Conservation (phyloP, 2,329 filamentous ascomycete species). For the Pleurostoma richardsiae region DNA sequence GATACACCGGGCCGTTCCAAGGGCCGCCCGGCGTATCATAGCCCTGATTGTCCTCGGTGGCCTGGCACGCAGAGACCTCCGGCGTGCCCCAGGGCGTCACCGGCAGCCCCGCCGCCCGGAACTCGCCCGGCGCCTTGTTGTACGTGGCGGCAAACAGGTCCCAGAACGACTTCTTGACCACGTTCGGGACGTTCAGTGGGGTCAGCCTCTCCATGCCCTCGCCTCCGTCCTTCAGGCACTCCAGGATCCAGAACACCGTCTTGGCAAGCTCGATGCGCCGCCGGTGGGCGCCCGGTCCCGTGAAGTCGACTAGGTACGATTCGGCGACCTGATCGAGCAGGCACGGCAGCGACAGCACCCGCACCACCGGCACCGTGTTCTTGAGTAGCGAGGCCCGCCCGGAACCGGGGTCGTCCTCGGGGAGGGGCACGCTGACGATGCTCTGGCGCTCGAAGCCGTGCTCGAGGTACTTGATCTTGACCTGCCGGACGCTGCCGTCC, state of each 20-base stretch:
- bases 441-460: slow-evolving; percentile 3
- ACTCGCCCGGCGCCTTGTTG: slow-evolving; percentile 19
- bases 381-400: neutral
- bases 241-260: slow-evolving; percentile 29
- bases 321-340: slow-evolving; percentile 27
- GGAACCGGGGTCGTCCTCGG: neutral
- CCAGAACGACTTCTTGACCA: slow-evolving; percentile 14
- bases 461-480: slow-evolving; percentile 32
- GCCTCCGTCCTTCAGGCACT: slow-evolving; percentile 17
- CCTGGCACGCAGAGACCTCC: no score
- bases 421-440: neutral
- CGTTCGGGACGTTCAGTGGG: slow-evolving; percentile 4
- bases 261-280: slow-evolving; percentile 15
- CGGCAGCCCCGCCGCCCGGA: slow-evolving; percentile 21
- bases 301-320: slow-evolving; percentile 22
- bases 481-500: slow-evolving; percentile 20
- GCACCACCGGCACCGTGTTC: neutral
- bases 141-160: slow-evolving; percentile 9
- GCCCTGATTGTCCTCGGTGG: no score
- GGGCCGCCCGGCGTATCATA: neutral
- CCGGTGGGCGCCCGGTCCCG: slow-evolving; percentile 2
- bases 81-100: neutral
- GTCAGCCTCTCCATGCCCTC: slow-evolving; percentile 9
- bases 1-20: neutral
- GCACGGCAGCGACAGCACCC: slow-evolving; percentile 25